A percentile compares a stretch with the other conserved stretches of the same genome.
These are phyloP conservation scores for Lepidium campestre DNA, from an alignment of 441 rosid genomes.

Conservation along the genomic window DNA sequence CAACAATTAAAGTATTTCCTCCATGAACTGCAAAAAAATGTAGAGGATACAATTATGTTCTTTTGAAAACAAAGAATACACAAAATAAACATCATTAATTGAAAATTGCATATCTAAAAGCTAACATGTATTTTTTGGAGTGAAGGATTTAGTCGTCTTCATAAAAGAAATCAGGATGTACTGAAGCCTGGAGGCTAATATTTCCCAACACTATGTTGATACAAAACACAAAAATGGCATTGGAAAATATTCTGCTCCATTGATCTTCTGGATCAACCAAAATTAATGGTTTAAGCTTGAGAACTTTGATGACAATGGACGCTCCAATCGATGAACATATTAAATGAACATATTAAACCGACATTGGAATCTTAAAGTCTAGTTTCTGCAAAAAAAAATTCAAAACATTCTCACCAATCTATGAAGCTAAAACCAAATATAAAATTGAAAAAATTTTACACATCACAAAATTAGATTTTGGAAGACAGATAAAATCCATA, in stretches of 20 bases:
- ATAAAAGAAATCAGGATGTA: slow-evolving; percentile 97
- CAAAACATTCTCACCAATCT: not conserved
- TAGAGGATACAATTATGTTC: too few relatives aligned
- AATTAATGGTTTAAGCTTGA: slow-evolving; percentile 91
- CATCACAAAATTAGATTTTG: too few relatives aligned
- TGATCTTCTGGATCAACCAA: slow-evolving; percentile 85
- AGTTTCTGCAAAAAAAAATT: slow-evolving; percentile 63
- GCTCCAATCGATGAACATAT: slow-evolving; percentile 97
- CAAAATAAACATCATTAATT: too few relatives aligned
- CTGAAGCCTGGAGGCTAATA: slow-evolving; percentile 78
- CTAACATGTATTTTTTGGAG: slow-evolving; percentile 97
- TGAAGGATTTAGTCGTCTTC: slow-evolving; percentile 99
- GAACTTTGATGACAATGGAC: slow-evolving; percentile 73
- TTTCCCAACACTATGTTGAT: slow-evolving; percentile 94
- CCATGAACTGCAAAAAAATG: too few relatives aligned
- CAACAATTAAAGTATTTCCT: slow-evolving; percentile 94
- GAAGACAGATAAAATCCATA: too few relatives aligned
- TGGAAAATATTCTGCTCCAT: slow-evolving; percentile 94
- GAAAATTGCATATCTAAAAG: not conserved
- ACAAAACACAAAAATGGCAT: slow-evolving; percentile 98
- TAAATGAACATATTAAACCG: slow-evolving; percentile 91
- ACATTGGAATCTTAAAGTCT: slow-evolving; percentile 43
- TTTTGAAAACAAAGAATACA: too few relatives aligned
- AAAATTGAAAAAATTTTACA: too few relatives aligned
- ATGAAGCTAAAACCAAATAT: not conserved